phyloP scores from a whole-genome alignment of 1,284 basidiomycete genomes.

The Cutaneotrichosporon cavernicola region DNA sequence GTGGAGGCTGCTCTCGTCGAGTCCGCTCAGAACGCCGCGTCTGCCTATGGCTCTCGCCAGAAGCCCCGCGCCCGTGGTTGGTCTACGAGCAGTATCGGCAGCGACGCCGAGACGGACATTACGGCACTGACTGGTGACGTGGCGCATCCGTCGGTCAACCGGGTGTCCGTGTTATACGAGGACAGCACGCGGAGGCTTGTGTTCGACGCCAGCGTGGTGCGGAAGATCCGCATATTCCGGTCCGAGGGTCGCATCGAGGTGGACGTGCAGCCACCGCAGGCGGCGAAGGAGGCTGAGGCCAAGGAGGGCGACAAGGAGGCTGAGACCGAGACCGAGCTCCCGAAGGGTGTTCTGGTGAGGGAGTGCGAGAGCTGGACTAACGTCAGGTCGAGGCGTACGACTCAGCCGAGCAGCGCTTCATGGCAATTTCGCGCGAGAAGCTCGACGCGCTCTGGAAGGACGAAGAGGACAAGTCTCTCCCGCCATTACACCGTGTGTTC shows the following conservation, averaged over 20 bases:
- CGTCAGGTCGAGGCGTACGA: constrained; percentile 50
- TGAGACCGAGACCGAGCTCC: constrained; percentile 27
- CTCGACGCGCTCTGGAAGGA: constrained; percentile 35
- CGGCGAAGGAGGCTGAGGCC: constrained; percentile 6
- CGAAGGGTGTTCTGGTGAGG: constrained; percentile 53
- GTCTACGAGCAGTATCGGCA: constrained; percentile 30
- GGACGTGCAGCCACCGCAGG: constrained; percentile 48
- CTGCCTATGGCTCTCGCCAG: constrained; percentile 34
- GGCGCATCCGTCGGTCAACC: constrained; percentile 43
- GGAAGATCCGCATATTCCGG: constrained; percentile 74
- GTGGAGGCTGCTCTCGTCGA: constrained; percentile 28
- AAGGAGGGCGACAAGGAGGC: constrained; percentile 18
- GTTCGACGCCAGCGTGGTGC: constrained; percentile 82
- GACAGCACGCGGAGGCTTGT: constrained; percentile 80
- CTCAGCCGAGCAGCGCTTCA: constrained; percentile 45
- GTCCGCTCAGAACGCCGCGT: constrained; percentile 38
- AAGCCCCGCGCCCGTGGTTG: constrained; percentile 28
- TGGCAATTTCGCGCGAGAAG: constrained; percentile 33
- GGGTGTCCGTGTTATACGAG: constrained; percentile 88
- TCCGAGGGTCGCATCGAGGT: constrained; percentile 84
- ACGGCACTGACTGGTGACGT: constrained; percentile 16
- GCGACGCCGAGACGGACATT: constrained; percentile 24
- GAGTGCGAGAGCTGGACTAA: not conserved
- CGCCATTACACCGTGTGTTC: constrained; percentile 27
- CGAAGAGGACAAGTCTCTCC: constrained; percentile 27